A percentile compares a stretch with the other conserved stretches of the same genome.
phyloP scores from a whole-genome alignment of 2,329 filamentous ascomycete species.

The Davidsoniella virescens region DNA sequence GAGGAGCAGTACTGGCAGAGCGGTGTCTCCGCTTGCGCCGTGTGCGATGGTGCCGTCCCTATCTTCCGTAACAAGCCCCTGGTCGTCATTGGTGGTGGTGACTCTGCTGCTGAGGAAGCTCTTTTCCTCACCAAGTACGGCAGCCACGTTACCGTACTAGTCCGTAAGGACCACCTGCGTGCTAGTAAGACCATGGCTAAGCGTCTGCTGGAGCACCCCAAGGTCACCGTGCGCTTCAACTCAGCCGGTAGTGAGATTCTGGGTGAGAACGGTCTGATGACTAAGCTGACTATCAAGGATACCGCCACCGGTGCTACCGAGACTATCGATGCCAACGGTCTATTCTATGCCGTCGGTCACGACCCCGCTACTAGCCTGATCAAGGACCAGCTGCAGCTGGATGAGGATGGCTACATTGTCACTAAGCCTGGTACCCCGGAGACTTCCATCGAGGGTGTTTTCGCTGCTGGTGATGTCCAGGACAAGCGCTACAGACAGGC shows the following conservation, averaged over 20 bases:
- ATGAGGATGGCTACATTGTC: slow-evolving; percentile 78
- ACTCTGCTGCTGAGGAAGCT: slow-evolving; percentile 93
- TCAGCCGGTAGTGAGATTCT: slow-evolving; percentile 65
- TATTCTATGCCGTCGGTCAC: slow-evolving; percentile 96
- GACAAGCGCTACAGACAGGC: slow-evolving; percentile 97
- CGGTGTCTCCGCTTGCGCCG: slow-evolving; percentile 88
- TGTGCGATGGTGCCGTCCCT: slow-evolving; percentile 91
- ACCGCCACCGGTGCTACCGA: slow-evolving; percentile 59
- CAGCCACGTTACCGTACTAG: slow-evolving; percentile 84
- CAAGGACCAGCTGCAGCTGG: slow-evolving; percentile 77
- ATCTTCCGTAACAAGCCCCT: slow-evolving; percentile 96
- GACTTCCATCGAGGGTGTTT: slow-evolving; percentile 82
- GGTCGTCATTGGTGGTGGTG: slow-evolving; percentile 89
- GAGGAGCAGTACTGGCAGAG: slow-evolving; percentile 97
- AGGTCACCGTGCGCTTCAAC: slow-evolving; percentile 84
- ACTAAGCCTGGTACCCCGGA: slow-evolving; percentile 78
- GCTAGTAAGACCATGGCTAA: slow-evolving; percentile 88
- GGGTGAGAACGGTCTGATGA: slow-evolving; percentile 76
- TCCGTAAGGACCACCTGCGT: slow-evolving; percentile 70
- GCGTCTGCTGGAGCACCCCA: slow-evolving; percentile 64
- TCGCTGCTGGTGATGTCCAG: slow-evolving; percentile 93
- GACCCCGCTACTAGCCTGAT: slow-evolving; percentile 84
- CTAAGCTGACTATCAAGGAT: slow-evolving; percentile 69
- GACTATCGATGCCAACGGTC: slow-evolving; percentile 73
- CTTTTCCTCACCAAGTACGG: slow-evolving; percentile 97